phyloP scores from a whole-genome alignment of 75 land plant species.

The Cupressus sempervirens region DNA sequence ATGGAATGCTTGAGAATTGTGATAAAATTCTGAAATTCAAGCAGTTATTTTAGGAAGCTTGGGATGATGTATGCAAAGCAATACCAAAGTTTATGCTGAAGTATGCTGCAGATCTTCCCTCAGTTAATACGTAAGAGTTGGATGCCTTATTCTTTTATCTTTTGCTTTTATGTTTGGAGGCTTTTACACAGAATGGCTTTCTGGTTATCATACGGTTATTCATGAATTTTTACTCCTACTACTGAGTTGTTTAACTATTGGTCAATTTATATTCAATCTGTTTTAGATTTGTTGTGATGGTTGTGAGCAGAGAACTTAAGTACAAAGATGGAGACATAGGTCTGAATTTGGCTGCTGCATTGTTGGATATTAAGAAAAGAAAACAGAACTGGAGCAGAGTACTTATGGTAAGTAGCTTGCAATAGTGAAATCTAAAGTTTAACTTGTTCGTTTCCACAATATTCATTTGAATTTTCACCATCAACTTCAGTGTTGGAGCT shows the following conservation, averaged over 20 bases:
- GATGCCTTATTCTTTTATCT: background rate
- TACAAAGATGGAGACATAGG: conserved; percentile 13
- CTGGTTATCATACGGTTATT: background rate
- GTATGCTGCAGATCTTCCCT: conserved; percentile 47
- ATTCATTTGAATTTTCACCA: background rate
- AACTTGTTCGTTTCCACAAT: background rate
- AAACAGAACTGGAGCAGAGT: conserved; percentile 30
- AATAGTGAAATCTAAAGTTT: background rate
- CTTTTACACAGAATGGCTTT: background rate
- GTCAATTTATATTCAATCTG: background rate
- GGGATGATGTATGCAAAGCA: conserved; percentile 22
- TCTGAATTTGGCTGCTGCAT: conserved; percentile 17
- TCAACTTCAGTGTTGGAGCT: background rate
- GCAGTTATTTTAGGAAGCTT: conserved; percentile 22
- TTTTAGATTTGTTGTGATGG: background rate
- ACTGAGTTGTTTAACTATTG: no score
- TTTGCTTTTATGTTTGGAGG: background rate
- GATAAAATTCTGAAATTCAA: conserved; percentile 4
- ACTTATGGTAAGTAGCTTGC: conserved; percentile 29
- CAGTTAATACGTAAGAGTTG: conserved; percentile 22
- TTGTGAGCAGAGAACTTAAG: background rate
- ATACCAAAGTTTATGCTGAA: conserved; percentile 25
- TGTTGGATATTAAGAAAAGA: conserved; percentile 34
- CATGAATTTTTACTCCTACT: background rate
- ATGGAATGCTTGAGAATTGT: background rate